Evolutionary conservation across 345 rosid species (phyloP), one percentile per base, ranked within the genome.

Genomic region (Eutrema japonicum): DNA sequence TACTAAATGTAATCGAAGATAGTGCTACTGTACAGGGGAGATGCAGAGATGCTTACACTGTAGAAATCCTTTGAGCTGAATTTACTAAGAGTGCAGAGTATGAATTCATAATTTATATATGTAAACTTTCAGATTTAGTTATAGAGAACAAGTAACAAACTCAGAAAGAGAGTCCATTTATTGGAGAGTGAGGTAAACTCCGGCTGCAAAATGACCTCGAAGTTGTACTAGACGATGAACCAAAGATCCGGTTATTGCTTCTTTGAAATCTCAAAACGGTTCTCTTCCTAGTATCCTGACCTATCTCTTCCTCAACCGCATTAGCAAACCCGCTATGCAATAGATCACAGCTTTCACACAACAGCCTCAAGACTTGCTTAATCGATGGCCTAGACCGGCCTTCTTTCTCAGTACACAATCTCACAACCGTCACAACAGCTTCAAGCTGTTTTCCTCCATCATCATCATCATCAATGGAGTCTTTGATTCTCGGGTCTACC

Each of bases 361-460:
- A 81, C 45, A 86, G 80, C 77, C 92, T 77, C 29, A 91, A 84
- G 18, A 94, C 92, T 59, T 89, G 90, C 72, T 94, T 94, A 58
- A 94, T 88, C 0, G 98, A 89, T 68, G 97, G 96, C 83, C 98
- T 86, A 50, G 86, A 86, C 66, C 64, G 72, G n/a, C 90, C 86
- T 91, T 91, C 90, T 78, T 77, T 86, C 81, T 91, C 90, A 6
- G 93, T 94, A 86, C 98, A 91, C 96, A 89, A 81, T 76, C 83
- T 86, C 73, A 94, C 90, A 40, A 87, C 81, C 3, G 77, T 66
- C 73, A 82, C 84, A 29, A 83, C 71, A 1, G 82, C 83, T 54
- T 86, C 86, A 74, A 91, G 93, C 87, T 87, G 93, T 14, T 85
- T 87, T 5, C 13, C 61, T 48, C 65, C 70, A 33, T 47, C 56